These are phyloP conservation scores for Physcomitrellopsis africana DNA, from an alignment of 225 moss, liverwort and hornwort genomes.

Conservation along the genomic window DNA sequence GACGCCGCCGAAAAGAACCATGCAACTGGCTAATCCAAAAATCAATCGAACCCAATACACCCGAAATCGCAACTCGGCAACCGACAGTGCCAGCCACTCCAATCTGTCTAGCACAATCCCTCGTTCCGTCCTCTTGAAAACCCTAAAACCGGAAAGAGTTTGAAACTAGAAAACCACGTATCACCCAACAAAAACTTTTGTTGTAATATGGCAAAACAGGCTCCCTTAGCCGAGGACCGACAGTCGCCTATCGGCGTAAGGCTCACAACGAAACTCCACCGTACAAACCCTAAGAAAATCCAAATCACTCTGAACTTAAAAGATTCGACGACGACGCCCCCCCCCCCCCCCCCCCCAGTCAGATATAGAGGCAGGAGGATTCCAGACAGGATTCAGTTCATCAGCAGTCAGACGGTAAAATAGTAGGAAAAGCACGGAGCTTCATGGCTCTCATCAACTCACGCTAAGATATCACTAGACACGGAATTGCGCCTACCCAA, in stretches of 20 bases:
- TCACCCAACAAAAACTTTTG: not conserved
- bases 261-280: not conserved
- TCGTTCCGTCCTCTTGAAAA: not conserved
- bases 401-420: conserved; percentile 2
- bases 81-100: not conserved
- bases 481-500: not conserved
- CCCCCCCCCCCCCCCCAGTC: not conserved
- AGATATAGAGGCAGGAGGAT: not conserved
- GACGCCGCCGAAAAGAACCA: not conserved
- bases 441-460: not conserved
- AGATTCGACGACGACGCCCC: not conserved
- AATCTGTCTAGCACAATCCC: not conserved
- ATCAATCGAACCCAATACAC: not conserved
- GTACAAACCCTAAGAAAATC: not conserved
- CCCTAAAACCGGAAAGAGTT: not conserved
- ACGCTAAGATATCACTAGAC: not conserved
- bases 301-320: not conserved
- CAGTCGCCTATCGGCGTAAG: not conserved
- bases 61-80: not conserved
- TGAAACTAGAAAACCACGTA: not conserved
- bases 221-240: not conserved
- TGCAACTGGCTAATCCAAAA: not conserved
- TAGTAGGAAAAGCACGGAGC: not conserved
- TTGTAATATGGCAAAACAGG: not conserved
- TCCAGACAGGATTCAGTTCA: not conserved